A percentile compares a stretch with the other conserved stretches of the same genome.
These are phyloP conservation scores for Senna tora DNA, from an alignment of 306 rosid species.

Conservation along the genomic window DNA sequence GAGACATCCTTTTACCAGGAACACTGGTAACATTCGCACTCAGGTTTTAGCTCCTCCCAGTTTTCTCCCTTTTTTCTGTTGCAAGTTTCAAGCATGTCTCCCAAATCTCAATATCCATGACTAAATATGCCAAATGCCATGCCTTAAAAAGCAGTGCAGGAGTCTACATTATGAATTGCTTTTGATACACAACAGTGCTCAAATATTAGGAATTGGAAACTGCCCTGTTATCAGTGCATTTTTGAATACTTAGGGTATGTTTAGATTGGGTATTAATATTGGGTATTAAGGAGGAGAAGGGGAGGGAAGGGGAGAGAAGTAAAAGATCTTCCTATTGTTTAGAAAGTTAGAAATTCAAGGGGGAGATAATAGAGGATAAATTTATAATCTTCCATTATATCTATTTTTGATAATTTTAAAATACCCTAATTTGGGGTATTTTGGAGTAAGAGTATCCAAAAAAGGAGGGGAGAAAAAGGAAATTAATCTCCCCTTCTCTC, in stretches of 20 bases:
- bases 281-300: too few species aligned
- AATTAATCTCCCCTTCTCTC: too few species aligned
- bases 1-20: slow-evolving; percentile 97
- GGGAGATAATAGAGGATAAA: too few species aligned
- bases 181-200: background rate
- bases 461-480: too few species aligned
- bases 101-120: background rate
- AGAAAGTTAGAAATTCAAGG: too few species aligned
- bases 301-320: too few species aligned
- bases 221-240: background rate
- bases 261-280: too few species aligned
- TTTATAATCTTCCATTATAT: too few species aligned
- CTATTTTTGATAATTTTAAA: too few species aligned
- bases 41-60: slow-evolving; percentile 58
- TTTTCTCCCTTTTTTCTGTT: slow-evolving; percentile 5
- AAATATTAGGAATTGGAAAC: slow-evolving; percentile 30
- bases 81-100: slow-evolving; percentile 28
- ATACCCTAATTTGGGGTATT: too few species aligned
- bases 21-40: slow-evolving; percentile 89
- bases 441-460: too few species aligned
- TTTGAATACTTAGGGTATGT: background rate
- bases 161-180: background rate
- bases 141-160: background rate
- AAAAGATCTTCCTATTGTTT: too few species aligned
- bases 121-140: background rate